phyloP scores from a whole-genome alignment of 1,139 yeast species.

The Eremothecium cymbalariae region DNA sequence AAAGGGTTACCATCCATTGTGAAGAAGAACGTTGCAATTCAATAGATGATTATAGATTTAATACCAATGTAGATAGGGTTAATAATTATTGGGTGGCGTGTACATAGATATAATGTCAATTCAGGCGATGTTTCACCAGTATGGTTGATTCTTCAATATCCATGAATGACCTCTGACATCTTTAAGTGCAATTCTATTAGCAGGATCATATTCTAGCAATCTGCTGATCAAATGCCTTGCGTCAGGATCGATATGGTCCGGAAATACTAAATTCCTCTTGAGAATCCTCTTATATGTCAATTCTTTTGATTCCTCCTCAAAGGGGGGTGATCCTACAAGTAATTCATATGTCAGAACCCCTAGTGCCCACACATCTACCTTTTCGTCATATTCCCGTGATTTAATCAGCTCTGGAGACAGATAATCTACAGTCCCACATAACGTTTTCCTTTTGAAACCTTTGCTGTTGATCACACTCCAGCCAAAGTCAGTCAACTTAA shows the following conservation, averaged over 20 bases:
- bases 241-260: conserved; percentile 58
- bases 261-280: conserved; percentile 66
- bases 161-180: conserved; percentile 74
- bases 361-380: conserved; percentile 88
- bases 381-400: conserved; percentile 65
- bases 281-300: conserved; percentile 76
- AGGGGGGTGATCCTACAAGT: conserved; percentile 84
- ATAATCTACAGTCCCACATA: conserved; percentile 94
- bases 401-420: conserved; percentile 95
- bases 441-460: conserved; percentile 53
- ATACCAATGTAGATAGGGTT: neutral
- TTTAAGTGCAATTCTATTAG: conserved; percentile 49
- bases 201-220: conserved; percentile 58
- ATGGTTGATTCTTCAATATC: conserved; percentile 57
- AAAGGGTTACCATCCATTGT: conserved; percentile 72
- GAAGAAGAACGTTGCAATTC: conserved; percentile 36
- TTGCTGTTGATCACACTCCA: conserved; percentile 76
- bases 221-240: conserved; percentile 66
- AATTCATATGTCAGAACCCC: conserved; percentile 84
- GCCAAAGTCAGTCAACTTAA: conserved; percentile 89
- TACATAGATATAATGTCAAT: neutral
- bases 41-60: conserved; percentile 10
- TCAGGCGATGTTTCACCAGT: conserved; percentile 37
- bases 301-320: conserved; percentile 67
- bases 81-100: neutral